phyloP scores from a whole-genome alignment of 495 filamentous ascomycete species.

The Echria macrotheca region DNA sequence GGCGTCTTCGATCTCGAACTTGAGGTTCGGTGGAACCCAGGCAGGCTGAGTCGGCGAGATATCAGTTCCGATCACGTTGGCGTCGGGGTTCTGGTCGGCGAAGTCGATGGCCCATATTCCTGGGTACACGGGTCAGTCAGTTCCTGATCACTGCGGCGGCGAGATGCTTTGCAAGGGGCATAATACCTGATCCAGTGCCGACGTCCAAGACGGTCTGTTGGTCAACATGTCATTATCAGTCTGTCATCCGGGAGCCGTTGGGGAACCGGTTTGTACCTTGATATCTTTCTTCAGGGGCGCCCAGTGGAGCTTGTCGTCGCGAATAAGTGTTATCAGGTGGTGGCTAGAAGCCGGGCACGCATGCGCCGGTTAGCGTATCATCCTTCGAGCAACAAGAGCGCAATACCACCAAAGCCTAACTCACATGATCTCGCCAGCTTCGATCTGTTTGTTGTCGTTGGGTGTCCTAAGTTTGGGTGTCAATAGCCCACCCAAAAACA shows the following conservation, averaged over 20 bases:
- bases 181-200: constrained; percentile 52
- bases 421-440: constrained; percentile 37
- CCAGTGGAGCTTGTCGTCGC: constrained; percentile 51
- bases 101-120: constrained; percentile 40
- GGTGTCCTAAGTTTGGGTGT: constrained; percentile 24
- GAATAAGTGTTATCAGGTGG: constrained; percentile 32
- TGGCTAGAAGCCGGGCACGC: constrained; percentile 22
- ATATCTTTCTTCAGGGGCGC: constrained; percentile 47
- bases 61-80: constrained; percentile 60
- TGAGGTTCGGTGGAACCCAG: constrained; percentile 45
- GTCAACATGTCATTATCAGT: background rate
- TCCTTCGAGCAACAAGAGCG: too few species aligned
- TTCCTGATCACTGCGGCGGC: too few species aligned
- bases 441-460: constrained; percentile 36
- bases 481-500: background rate
- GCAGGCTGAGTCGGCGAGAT: constrained; percentile 52
- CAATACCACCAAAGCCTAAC: background rate
- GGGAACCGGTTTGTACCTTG: background rate
- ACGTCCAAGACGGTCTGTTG: constrained; percentile 55
- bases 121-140: too few species aligned
- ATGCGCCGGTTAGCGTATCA: too few species aligned
- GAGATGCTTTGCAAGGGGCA: too few species aligned
- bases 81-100: constrained; percentile 46
- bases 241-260: fast-evolving
- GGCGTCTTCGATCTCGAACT: constrained; percentile 50